Base-by-base conservation (phyloP, 116 monocot species). In the Phalaenopsis hybrid region DNA sequence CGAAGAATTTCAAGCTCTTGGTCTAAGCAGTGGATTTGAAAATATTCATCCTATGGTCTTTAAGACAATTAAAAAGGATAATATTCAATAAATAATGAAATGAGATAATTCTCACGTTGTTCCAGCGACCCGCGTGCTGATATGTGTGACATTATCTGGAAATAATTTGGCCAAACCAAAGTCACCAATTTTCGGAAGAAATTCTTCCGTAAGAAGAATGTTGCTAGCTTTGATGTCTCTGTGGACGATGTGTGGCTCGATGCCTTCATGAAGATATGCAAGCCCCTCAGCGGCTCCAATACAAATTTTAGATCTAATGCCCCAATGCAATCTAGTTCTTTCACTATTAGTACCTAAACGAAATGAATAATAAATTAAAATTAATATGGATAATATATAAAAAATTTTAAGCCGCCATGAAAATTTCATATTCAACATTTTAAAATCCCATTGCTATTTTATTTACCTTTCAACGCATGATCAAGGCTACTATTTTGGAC, bases 251-350 rank as follows among this genome's bases (percentile, higher is more conserved):
- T 83, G 88, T 10, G 95, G 89, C 44, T 81, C 85, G 43, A 89
- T 59, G 75, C 85, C 92, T 81, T 95, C 95, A 68, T 95, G 95
- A 76, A 95, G 89, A 80, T 88, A 92, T 11, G 85, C 86, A 51
- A 95, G 86, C n/a, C 95, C 95, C 85, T 79, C 88, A 21, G 95
- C 95, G 73, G 86, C 80, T 0, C 95, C 91, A 20, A 89, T 3
- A 80, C 95, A 95, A 68, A 95, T 92, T 65, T 59, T 81, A 78
- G 88, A 86, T 80, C 95, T 84, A 80, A 80, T 86, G 46, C 51
- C 75, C 95, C 95, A 95, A 77, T 84, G 59, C 4, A 92, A 78
- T 41, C 82, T 84, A 44, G 65, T 75, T 74, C 85, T 69, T 52
- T 86, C 84, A 75, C 88, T 85, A 67, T 88, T 76, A 8, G 69